Evolutionary conservation across 139 green algal genomes (phyloP), one percentile per base, ranked within the genome.

Genomic region (Chlorella sorokiniana): DNA sequence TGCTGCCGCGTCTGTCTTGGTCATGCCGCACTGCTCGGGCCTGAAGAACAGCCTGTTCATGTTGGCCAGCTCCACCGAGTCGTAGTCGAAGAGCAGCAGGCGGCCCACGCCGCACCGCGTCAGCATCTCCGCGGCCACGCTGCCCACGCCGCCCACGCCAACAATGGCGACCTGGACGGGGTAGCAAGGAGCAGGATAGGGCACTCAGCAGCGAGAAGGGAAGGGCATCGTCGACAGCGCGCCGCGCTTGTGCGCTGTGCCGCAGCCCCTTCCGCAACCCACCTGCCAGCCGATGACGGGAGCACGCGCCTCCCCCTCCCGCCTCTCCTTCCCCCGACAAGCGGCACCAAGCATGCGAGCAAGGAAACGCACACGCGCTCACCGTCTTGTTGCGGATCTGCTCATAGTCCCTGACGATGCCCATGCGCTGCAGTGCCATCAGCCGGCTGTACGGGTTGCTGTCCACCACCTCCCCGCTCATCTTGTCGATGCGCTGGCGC

Each of bases 1-100:
- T 35, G 91, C 90, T 6, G 96, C 96, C 3, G 96, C 96, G 48
- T 98, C 95, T 27, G 96, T 98, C 89, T 99, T 99, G 69, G 95
- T 98, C 93, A 99, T 94, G 64, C 96, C 96, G 75, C 90, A 95
- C 56, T 98, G 94, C 73, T 99, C 95, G 0, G 96, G 96, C 65
- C 95, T 89, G 91, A 98, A 99, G 88, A 99, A 99, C 52, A 99
- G 93, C 7, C 96, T 86, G 88, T 99, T 99, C 96, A 99, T 98
- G 88, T 99, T 99, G 77, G 96, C 96, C 74, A 98, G 89, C 90
- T 99, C 96, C 45, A 99, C 96, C 65, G 87, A 93, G 90, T 99
- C 96, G 84, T 97, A 98, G 83, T 97, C 92, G 29, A 70, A 76
- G 81, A 99, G 92, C 40, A 99, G 90, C 79, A 99, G 92, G 10